phyloP scores from a whole-genome alignment of 805 yeast species.

The Suhomyces sp. region DNA sequence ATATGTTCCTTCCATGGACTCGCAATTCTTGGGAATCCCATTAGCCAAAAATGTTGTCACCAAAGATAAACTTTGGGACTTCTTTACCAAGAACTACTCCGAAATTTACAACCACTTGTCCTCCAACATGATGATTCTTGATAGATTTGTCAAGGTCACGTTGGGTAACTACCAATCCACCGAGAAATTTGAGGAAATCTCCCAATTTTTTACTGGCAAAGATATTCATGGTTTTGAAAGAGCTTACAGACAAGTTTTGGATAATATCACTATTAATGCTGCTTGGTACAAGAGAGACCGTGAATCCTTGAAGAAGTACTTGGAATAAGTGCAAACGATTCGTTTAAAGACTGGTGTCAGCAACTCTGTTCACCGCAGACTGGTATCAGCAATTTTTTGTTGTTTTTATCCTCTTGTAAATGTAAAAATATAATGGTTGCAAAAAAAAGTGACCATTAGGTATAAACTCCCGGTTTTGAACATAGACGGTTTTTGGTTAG shows the following conservation, averaged over 20 bases:
- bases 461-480: too few relatives aligned
- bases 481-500: too few relatives aligned
- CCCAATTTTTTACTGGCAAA: slow-evolving; percentile 43
- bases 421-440: too few relatives aligned
- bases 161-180: slow-evolving; percentile 39
- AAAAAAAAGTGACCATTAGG: too few relatives aligned
- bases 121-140: slow-evolving; percentile 51
- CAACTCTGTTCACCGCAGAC: too few relatives aligned
- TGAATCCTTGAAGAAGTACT: slow-evolving; percentile 44
- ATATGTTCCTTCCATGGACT: slow-evolving; percentile 57
- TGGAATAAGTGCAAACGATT: slow-evolving; percentile 24
- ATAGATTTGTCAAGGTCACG: slow-evolving; percentile 43
- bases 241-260: slow-evolving; percentile 56
- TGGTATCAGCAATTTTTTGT: too few relatives aligned
- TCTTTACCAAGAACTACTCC: slow-evolving; percentile 48
- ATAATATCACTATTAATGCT: slow-evolving; percentile 49
- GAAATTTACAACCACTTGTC: slow-evolving; percentile 44
- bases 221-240: slow-evolving; percentile 58
- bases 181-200: slow-evolving; percentile 36
- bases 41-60: slow-evolving; percentile 47
- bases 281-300: slow-evolving; percentile 52
- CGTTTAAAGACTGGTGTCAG: too few relatives aligned
- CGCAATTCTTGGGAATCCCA: slow-evolving; percentile 48
- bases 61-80: slow-evolving; percentile 48
- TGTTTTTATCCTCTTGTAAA: too few relatives aligned